phyloP scores from a whole-genome alignment of 768 basidiomycete genomes.

The Plicaturopsis crispa region DNA sequence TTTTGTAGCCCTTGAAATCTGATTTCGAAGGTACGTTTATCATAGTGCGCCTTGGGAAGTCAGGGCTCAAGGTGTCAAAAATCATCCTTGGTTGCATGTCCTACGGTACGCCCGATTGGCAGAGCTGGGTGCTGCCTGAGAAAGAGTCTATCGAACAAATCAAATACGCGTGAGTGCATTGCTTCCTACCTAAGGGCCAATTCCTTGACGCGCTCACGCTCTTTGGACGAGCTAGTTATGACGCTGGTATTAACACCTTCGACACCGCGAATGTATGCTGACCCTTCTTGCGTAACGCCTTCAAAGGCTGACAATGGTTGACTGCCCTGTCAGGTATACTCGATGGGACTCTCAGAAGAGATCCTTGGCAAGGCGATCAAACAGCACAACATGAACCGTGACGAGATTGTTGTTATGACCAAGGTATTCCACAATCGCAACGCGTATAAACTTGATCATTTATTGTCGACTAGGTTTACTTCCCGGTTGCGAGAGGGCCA shows the following conservation, averaged over 20 bases:
- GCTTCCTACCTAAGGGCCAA: not conserved
- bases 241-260: slow-evolving; percentile 58
- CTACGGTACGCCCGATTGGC: slow-evolving; percentile 14
- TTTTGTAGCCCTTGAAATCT: too few relatives aligned
- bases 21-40: too few relatives aligned
- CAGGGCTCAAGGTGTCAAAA: slow-evolving; percentile 42
- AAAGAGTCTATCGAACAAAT: slow-evolving; percentile 29
- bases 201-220: not conserved
- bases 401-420: slow-evolving; percentile 1
- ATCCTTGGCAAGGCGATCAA: slow-evolving; percentile 12
- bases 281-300: slow-evolving; percentile 21
- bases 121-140: slow-evolving; percentile 27
- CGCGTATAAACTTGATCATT: not conserved
- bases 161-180: slow-evolving; percentile 19
- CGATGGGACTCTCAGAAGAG: slow-evolving; percentile 12
- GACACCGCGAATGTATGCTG: slow-evolving; percentile 44
- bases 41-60: slow-evolving; percentile 35
- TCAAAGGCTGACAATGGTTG: slow-evolving; percentile 11
- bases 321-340: slow-evolving; percentile 23
- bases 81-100: slow-evolving; percentile 19
- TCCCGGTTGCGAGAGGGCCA: not conserved
- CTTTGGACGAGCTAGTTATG: slow-evolving; percentile 33
- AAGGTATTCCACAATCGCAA: slow-evolving; percentile 1
- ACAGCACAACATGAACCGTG: slow-evolving; percentile 4
- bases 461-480: not conserved